Evolutionary conservation across 495 filamentous ascomycete genomes (phyloP).

Genomic region (Letharia columbiana): DNA sequence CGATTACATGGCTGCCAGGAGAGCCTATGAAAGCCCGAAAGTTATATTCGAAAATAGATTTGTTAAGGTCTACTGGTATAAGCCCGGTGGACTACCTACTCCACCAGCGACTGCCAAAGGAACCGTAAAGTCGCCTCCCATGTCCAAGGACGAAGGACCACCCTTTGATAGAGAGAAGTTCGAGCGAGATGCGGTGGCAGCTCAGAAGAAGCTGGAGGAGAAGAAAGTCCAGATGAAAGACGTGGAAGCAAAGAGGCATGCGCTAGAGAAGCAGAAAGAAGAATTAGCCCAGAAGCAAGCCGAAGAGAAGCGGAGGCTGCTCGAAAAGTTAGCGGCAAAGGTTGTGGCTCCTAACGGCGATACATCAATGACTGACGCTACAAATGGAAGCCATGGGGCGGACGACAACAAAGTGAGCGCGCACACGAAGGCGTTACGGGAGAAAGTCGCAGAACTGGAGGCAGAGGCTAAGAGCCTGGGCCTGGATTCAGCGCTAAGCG

Average conservation of each 20-base stretch:
- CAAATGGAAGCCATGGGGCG: constrained; percentile 25
- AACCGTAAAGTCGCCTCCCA: constrained; percentile 22
- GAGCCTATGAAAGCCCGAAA: constrained; percentile 83
- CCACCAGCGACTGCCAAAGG: constrained; percentile 32
- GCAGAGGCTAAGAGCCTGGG: constrained; percentile 77
- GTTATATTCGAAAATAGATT: constrained; percentile 96
- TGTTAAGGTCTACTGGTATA: constrained; percentile 96
- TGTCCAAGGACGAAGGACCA: constrained; percentile 35
- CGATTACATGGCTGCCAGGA: constrained; percentile 61
- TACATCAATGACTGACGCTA: constrained; percentile 24
- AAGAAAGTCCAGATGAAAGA: constrained; percentile 65
- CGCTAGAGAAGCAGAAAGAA: constrained; percentile 67
- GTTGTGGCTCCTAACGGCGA: constrained; percentile 19
- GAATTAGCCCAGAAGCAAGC: constrained; percentile 65
- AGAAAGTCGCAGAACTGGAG: constrained; percentile 73
- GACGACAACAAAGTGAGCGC: constrained; percentile 41
- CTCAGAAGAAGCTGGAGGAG: constrained; percentile 70
- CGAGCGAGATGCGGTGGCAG: constrained; percentile 63
- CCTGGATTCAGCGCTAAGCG: constrained; percentile 49
- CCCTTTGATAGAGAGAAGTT: constrained; percentile 75
- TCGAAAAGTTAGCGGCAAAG: constrained; percentile 52
- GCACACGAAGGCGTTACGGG: constrained; percentile 59
- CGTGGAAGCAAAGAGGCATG: constrained; percentile 58
- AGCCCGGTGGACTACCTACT: constrained; percentile 42
- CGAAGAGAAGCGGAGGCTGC: constrained; percentile 65